A percentile compares a stretch with the other conserved stretches of the same genome.
Conservation (phyloP, 164 flowering plant genomes). For the Chloranthus sessilifolius region DNA sequence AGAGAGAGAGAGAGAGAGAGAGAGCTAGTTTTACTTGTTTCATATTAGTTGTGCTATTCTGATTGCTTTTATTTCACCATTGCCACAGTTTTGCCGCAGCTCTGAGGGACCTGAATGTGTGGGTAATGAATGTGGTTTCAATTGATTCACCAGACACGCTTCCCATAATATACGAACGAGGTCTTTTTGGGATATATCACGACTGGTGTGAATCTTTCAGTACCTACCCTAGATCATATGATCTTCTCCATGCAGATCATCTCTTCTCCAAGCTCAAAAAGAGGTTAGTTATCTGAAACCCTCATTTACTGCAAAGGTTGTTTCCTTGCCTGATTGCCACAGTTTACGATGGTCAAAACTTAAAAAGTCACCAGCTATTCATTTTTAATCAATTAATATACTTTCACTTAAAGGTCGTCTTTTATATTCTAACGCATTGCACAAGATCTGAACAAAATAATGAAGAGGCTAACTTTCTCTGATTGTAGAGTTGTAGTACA, state of each 20-base stretch:
- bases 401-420: too few species aligned
- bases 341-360: too few species aligned
- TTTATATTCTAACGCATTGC: too few species aligned
- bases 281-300: conserved; percentile 45
- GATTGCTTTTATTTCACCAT: conserved; percentile 10
- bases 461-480: too few species aligned
- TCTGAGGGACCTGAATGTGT: conserved; percentile 63
- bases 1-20: too few species aligned
- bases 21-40: too few species aligned
- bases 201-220: conserved; percentile 98
- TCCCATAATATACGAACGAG: conserved; percentile 88
- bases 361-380: too few species aligned
- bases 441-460: too few species aligned
- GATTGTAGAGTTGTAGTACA: too few species aligned
- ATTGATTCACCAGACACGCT: conserved; percentile 87
- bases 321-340: too few species aligned
- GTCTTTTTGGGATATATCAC: conserved; percentile 88
- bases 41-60: conserved; percentile 22
- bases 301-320: too few species aligned
- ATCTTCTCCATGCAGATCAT: conserved; percentile 95
- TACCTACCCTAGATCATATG: conserved; percentile 92
- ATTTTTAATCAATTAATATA: too few species aligned
- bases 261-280: conserved; percentile 73
- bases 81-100: conserved; percentile 98
- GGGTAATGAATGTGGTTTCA: conserved; percentile 95